These are phyloP conservation scores for Eucalyptus erythrocorys DNA, from an alignment of 345 rosid species.

Conservation along the genomic window DNA sequence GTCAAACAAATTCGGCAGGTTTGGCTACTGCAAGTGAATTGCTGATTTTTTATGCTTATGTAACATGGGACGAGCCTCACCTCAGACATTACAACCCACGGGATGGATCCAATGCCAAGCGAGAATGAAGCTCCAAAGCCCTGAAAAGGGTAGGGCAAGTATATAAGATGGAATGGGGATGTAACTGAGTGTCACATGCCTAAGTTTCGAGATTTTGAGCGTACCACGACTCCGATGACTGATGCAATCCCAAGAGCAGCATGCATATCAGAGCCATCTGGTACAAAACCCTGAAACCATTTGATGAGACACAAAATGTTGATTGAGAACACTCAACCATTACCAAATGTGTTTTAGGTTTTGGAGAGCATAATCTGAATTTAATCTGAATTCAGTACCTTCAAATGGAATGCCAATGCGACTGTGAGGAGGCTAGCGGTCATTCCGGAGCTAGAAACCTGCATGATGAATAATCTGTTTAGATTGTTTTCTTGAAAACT, in stretches of 20 bases:
- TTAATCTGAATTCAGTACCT: constrained; percentile 20
- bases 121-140: constrained; percentile 64
- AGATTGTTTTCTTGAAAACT: background rate
- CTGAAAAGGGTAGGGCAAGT: constrained; percentile 14
- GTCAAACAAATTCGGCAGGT: background rate
- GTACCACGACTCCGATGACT: constrained; percentile 83
- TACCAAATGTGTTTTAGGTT: background rate
- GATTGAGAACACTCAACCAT: background rate
- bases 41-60: background rate
- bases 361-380: background rate
- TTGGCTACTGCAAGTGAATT: background rate
- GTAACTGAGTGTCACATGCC: background rate
- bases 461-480: background rate
- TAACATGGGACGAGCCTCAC: constrained; percentile 10
- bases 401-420: constrained; percentile 47
- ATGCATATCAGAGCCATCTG: constrained; percentile 40
- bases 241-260: constrained; percentile 47
- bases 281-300: constrained; percentile 34
- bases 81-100: constrained; percentile 99
- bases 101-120: constrained; percentile 89
- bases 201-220: background rate
- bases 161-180: background rate
- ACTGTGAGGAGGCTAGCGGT: constrained; percentile 64
- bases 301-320: background rate
- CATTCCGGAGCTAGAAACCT: constrained; percentile 80